A percentile compares a stretch with the other conserved stretches of the same genome.
Conservation (phyloP, 2,329 filamentous ascomycete genomes). For the Cladophialophora chaetospira region DNA sequence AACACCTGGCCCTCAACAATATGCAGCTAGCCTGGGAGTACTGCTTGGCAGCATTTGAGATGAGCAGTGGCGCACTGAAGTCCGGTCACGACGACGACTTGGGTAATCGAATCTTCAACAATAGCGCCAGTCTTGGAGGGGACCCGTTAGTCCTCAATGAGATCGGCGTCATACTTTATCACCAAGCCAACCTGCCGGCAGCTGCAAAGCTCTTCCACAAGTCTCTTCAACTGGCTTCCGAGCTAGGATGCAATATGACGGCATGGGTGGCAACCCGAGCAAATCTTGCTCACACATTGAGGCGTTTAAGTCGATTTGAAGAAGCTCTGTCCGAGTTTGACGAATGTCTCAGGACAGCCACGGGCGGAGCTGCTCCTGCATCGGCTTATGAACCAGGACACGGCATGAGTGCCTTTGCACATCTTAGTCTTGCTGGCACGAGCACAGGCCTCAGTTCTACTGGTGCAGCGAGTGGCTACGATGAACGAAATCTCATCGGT, state of each 20-base stretch:
- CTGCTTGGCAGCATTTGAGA: constrained; percentile 79
- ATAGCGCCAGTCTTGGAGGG: constrained; percentile 40
- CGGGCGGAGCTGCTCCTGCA: constrained; percentile 60
- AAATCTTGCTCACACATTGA: constrained; percentile 86
- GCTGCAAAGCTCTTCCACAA: constrained; percentile 76
- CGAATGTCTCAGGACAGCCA: constrained; percentile 76
- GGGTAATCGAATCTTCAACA: constrained; percentile 28
- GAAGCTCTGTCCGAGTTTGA: constrained; percentile 81
- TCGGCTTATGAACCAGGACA: constrained; percentile 23
- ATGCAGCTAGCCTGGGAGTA: constrained; percentile 93
- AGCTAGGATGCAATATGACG: constrained; percentile 78
- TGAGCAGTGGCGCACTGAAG: constrained; percentile 48
- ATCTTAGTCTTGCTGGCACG: constrained; percentile 24
- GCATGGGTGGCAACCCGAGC: constrained; percentile 83
- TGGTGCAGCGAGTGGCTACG: constrained; percentile 48
- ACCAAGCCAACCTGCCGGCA: constrained; percentile 76
- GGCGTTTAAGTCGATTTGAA: constrained; percentile 68
- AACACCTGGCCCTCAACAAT: constrained; percentile 94
- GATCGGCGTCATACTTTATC: constrained; percentile 92
- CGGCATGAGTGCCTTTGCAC: constrained; percentile 24
- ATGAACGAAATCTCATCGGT: constrained; percentile 49
- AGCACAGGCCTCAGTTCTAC: constrained; percentile 32
- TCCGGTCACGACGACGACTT: constrained; percentile 32
- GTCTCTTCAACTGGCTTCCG: constrained; percentile 74
- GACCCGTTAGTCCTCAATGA: constrained; percentile 94